Percentiles rank a stretch among this genome's conserved stretches.
Conservation (phyloP, 2,329 filamentous ascomycete genomes). For the Sporothrix pallida region DNA sequence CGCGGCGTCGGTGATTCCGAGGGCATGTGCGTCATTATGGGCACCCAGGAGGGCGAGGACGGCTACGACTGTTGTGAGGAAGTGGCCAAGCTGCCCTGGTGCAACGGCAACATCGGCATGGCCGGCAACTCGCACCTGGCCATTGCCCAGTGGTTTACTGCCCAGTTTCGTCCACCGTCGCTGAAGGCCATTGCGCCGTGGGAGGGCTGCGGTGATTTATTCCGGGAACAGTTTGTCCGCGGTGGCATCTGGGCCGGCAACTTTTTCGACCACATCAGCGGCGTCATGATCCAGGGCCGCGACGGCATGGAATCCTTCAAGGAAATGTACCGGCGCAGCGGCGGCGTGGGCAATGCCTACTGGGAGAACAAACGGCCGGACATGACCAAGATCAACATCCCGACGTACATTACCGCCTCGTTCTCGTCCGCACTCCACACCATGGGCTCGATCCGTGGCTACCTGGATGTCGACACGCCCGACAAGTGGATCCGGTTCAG, state of each 20-base stretch:
- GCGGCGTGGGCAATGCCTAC: not conserved
- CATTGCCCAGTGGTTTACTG: not conserved
- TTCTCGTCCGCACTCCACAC: not conserved
- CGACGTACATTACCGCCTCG: not conserved
- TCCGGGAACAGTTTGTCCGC: not conserved
- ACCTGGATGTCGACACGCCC: not conserved
- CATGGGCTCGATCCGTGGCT: slow-evolving; percentile 1
- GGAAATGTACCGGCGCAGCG: slow-evolving; percentile 3
- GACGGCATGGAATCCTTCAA: not conserved
- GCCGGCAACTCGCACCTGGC: slow-evolving; percentile 11
- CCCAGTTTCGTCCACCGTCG: not conserved
- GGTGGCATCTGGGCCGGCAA: not conserved
- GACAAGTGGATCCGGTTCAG: slow-evolving; percentile 4
- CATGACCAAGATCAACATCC: slow-evolving; percentile 3
- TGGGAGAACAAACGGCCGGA: not conserved
- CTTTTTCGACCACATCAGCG: not conserved
- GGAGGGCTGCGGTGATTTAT: not conserved
- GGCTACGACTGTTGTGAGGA: not conserved
- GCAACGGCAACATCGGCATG: slow-evolving; percentile 3
- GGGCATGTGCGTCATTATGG: not conserved
- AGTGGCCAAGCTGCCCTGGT: not conserved
- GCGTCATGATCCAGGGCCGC: not conserved
- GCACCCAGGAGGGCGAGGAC: slow-evolving; percentile 7
- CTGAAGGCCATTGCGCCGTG: not conserved
- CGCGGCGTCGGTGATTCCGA: not conserved